Conservation (phyloP, 2,329 filamentous ascomycete species). For the Cercospora brassicicola region DNA sequence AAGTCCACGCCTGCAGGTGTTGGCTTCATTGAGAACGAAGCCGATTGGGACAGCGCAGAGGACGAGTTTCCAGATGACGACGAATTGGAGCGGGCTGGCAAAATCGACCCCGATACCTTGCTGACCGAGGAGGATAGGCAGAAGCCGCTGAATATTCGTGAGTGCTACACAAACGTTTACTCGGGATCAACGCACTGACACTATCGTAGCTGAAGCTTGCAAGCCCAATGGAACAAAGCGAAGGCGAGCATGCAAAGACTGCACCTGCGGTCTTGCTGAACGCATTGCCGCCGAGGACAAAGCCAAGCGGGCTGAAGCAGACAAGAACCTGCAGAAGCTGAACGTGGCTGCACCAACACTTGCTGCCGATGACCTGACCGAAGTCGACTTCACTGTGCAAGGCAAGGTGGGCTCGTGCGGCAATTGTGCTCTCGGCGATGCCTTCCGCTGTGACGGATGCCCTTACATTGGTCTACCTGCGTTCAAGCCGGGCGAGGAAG, state of each 20-base stretch:
- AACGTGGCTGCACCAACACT: constrained; percentile 54
- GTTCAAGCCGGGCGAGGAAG: constrained; percentile 96
- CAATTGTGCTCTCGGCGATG: constrained; percentile 90
- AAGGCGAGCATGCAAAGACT: constrained; percentile 94
- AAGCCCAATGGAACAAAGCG: constrained; percentile 79
- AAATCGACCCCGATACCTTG: constrained; percentile 88
- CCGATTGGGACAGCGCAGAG: constrained; percentile 58
- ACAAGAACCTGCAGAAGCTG: constrained; percentile 59
- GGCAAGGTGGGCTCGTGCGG: constrained; percentile 94
- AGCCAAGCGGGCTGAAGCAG: constrained; percentile 64
- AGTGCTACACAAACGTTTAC: constrained; percentile 17
- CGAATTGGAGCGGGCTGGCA: constrained; percentile 64
- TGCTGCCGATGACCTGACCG: constrained; percentile 73
- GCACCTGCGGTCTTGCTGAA: constrained; percentile 88
- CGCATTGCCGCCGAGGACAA: constrained; percentile 82
- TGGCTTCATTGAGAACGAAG: constrained; percentile 66
- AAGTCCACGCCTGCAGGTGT: constrained; percentile 57
- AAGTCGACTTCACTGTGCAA: constrained; percentile 96
- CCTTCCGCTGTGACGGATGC: constrained; percentile 64
- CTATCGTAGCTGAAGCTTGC: constrained; percentile 72
- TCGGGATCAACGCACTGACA: background rate
- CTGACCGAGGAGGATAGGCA: constrained; percentile 82
- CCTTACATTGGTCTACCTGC: constrained; percentile 90
- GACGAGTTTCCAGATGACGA: constrained; percentile 41
- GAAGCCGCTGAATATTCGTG: constrained; percentile 75